Percentiles rank a stretch among this genome's conserved stretches.
These are phyloP conservation scores for Diplocarpon mali DNA, from an alignment of 2,329 filamentous ascomycete genomes.

Conservation along the genomic window DNA sequence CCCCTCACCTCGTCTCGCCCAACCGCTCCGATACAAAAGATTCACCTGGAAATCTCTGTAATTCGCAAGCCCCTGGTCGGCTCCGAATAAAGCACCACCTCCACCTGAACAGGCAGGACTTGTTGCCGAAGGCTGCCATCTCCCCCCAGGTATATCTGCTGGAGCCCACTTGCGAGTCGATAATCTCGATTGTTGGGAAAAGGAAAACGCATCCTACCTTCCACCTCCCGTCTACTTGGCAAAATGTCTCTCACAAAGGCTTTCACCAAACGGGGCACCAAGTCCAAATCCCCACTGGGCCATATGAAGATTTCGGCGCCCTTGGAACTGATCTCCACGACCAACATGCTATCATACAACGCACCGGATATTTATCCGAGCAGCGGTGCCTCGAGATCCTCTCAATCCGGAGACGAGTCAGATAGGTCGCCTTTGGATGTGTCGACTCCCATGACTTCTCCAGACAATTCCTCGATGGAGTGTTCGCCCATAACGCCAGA, in stretches of 20 bases:
- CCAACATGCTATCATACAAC: constrained; percentile 92
- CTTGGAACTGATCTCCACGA: constrained; percentile 80
- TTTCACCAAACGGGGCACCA: constrained; percentile 50
- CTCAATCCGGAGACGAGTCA: constrained; percentile 59
- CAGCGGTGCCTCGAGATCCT: constrained; percentile 19
- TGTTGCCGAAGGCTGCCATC: too few species aligned
- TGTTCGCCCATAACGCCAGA: constrained; percentile 38
- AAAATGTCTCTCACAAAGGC: constrained; percentile 53
- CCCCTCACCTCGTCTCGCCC: too few species aligned
- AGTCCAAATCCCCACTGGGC: constrained; percentile 22
- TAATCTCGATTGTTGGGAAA: constrained; percentile 5
- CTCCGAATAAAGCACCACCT: too few species aligned
- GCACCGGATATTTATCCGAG: constrained; percentile 63
- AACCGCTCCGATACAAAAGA: too few species aligned
- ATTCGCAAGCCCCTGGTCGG: too few species aligned
- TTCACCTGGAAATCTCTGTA: too few species aligned
- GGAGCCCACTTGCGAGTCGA: background rate
- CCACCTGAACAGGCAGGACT: too few species aligned
- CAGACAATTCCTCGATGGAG: constrained; percentile 33
- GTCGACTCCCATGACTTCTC: constrained; percentile 33
- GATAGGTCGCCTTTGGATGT: constrained; percentile 44
- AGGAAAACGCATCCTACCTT: constrained; percentile 1
- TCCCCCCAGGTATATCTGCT: too few species aligned
- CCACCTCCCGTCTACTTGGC: constrained; percentile 13
- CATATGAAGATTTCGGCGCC: constrained; percentile 73